Base-by-base conservation (phyloP, 768 basidiomycete species). In the Asterophora lycoperdoides region DNA sequence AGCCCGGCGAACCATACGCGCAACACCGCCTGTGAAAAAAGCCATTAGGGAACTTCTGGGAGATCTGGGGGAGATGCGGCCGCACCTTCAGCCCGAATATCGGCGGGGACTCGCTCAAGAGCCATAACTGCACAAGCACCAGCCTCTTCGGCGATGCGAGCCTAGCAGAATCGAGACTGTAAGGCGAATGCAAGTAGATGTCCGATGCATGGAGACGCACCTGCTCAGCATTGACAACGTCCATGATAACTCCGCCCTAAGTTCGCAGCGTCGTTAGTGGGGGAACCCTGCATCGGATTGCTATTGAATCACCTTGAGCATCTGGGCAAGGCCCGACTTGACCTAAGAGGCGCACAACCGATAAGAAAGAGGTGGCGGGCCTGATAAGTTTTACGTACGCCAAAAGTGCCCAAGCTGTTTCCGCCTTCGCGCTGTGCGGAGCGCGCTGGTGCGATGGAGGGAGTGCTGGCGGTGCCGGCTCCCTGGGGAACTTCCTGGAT, bases 81-180 rank as follows among this genome's bases (percentile, higher is more conserved):
- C n/a, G n/a, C 26, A 74, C 73, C 95, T 64, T 90, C 75, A 14
- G 77, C 77, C 52, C 95, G 80, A 62, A 99, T 98, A 63, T 97
- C 93, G 10, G 94, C 93, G 8, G 95, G 95, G 3, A 99, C 91
- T 49, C 93, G 78, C 68, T 96, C 92, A 28, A 94, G 79, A 4
- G 92, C 92, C 95, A 99, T 98, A 54, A 99, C 95, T 51, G 95
- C 95, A 64, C 91, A 93, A 6, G 95, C 95, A 39, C 95, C 95
- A 8, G 95, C 95, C 63, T 93, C 92, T 64, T 98, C 95, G 38
- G 95, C 95, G 58, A 97, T 93, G 53, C 89, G 87, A 51, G 95
- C 95, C 86, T 94, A 56, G 44, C 61, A 59, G 33, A 56, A 59
- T 34, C 51, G 55, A 51, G 58, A 20, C 30, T n/a, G 23, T 45